Evolutionary conservation across 106 monocot species (phyloP), one percentile per base, ranked within the genome.

Genomic region (Dendrobium catenatum): DNA sequence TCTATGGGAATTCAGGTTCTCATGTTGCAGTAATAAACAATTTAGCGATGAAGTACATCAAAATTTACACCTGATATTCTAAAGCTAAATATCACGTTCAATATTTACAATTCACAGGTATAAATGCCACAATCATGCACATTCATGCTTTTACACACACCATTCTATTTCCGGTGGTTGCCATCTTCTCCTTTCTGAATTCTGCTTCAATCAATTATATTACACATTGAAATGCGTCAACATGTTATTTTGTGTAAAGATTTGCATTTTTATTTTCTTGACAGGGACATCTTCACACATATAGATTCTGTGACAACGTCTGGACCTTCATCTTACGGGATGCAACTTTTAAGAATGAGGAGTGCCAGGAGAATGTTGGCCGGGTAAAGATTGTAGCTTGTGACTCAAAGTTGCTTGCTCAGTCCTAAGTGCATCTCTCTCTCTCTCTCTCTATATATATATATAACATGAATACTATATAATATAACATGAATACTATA

Each of bases 331-430:
- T 95, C 61, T 81, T 95, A 79, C 91, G 88, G 77, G 91, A 91
- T 77, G 93, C 95, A 27, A 82, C 81, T 0, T 93, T 95, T 84
- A 95, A 95, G 85, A 95, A 88, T 49, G 95, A 95, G 80, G 95
- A 93, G 41, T 44, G 33, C 73, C 80, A 76, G 61, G 93, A 95
- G 72, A 79, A 47, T 73, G 89, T 95, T 2, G 86, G 86, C 4
- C 88, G 88, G 20, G 95, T 95, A 72, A 95, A 95, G 88, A 95
- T 95, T 66, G 95, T 95, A n/a, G 95, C 95, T 18, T 95, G 95
- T 76, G 95, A 95, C 80, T 95, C 95, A 68, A 95, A 95, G 80
- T 79, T 95, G 78, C 95, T 95, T 51, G 48, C 80, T 40, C 87
- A 84, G 51, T 74, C 76, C 76, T 76, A 49, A 76, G 42, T 42